Evolutionary conservation across 495 filamentous ascomycete species (phyloP).

Genomic region (Annulohypoxylon nitens): DNA sequence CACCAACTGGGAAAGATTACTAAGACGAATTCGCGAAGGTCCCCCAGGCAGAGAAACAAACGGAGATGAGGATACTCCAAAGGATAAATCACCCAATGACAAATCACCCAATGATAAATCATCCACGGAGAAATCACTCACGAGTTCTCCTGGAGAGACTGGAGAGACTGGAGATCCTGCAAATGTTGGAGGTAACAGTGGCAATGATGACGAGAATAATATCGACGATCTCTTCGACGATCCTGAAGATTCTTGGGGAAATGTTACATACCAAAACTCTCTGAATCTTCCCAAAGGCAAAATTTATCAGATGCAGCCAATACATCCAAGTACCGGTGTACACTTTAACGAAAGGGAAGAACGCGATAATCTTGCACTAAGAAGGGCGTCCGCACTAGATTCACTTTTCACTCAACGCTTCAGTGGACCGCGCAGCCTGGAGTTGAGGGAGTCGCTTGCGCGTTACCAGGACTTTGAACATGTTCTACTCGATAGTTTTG

Average conservation of each 20-base stretch:
- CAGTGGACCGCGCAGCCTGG: too few species aligned
- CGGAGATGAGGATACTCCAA: neutral
- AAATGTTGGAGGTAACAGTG: neutral
- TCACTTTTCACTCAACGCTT: too few species aligned
- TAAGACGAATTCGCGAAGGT: neutral
- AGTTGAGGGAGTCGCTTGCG: too few species aligned
- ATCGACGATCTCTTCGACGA: neutral
- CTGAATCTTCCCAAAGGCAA: neutral
- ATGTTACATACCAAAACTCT: too few species aligned
- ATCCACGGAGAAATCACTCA: too few species aligned
- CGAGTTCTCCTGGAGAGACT: neutral
- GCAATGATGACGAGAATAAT: neutral
- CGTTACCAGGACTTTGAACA: too few species aligned
- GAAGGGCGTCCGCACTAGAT: neutral
- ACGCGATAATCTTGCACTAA: constrained; percentile 1
- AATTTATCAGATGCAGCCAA: neutral
- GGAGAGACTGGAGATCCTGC: neutral
- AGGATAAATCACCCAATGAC: too few species aligned
- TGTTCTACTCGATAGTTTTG: neutral
- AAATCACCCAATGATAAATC: too few species aligned
- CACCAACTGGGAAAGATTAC: neutral
- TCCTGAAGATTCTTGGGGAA: neutral
- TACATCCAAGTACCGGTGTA: neutral
- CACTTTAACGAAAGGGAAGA: constrained; percentile 4
- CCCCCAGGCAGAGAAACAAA: too few species aligned